A percentile compares a stretch with the other conserved stretches of the same genome.
phyloP scores from a whole-genome alignment of 352 stramenopile genomes.

The Phytophthora pinifolia region DNA sequence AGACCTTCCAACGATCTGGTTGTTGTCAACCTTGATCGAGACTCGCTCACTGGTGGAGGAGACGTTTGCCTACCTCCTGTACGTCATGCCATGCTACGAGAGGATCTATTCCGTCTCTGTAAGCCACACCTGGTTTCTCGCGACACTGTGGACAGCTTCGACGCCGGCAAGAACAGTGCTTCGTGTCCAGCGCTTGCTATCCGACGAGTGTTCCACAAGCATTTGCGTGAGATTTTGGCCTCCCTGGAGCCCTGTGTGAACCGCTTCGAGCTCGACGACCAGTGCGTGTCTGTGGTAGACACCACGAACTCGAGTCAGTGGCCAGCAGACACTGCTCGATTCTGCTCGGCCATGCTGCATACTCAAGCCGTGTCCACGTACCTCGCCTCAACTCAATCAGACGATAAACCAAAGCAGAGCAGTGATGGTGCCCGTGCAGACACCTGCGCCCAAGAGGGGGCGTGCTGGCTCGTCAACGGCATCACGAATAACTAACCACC shows the following conservation, averaged over 20 bases:
- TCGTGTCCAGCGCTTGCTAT: slow-evolving; percentile 13
- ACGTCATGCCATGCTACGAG: slow-evolving; percentile 35
- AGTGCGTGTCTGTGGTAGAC: slow-evolving; percentile 52
- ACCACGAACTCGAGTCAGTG: slow-evolving; percentile 39
- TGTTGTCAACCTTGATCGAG: slow-evolving; percentile 58
- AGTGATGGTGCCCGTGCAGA: too few relatives aligned
- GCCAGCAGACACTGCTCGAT: slow-evolving; percentile 38
- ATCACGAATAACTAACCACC: too few relatives aligned
- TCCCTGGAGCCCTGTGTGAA: slow-evolving; percentile 61
- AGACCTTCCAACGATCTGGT: slow-evolving; percentile 49
- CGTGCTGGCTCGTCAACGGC: too few relatives aligned
- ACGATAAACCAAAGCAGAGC: slow-evolving; percentile 5
- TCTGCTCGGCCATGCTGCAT: slow-evolving; percentile 50
- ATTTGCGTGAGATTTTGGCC: slow-evolving; percentile 42
- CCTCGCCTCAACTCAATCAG: slow-evolving; percentile 6
- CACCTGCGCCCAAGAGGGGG: too few relatives aligned
- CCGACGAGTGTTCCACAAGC: slow-evolving; percentile 38
- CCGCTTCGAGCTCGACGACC: slow-evolving; percentile 48
- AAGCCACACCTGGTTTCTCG: slow-evolving; percentile 36
- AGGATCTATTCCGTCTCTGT: slow-evolving; percentile 42
- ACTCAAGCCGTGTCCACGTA: slow-evolving; percentile 65
- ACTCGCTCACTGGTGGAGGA: slow-evolving; percentile 50
- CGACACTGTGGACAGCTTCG: slow-evolving; percentile 36
- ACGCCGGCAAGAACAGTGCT: not conserved
- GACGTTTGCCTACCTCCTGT: slow-evolving; percentile 42